Evolutionary conservation across 495 filamentous ascomycete genomes (phyloP).

Genomic region (Penicillium antarcticum): DNA sequence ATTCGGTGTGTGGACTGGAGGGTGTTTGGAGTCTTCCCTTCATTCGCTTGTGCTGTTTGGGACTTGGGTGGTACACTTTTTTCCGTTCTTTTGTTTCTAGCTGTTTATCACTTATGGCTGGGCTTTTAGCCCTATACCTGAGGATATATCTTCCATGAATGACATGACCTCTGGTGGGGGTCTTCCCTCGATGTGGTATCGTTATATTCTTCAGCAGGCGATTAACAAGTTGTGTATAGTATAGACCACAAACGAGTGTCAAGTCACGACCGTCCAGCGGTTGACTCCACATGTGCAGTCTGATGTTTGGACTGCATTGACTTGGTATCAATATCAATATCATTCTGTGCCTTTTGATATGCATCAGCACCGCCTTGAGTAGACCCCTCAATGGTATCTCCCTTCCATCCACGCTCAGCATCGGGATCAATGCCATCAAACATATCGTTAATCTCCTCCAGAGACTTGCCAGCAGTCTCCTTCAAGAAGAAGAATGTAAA

Average conservation of each 20-base stretch:
- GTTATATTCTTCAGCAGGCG: not conserved
- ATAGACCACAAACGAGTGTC: not conserved
- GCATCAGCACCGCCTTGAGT: not conserved
- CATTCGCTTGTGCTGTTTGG: not conserved
- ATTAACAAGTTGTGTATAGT: not conserved
- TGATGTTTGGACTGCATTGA: slow-evolving; percentile 5
- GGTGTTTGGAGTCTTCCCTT: slow-evolving; percentile 16
- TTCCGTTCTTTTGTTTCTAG: not conserved
- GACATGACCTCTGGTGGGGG: slow-evolving; percentile 1
- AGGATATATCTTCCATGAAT: slow-evolving; percentile 5
- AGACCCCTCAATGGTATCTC: not conserved
- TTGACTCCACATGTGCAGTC: slow-evolving; percentile 12
- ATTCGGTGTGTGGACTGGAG: slow-evolving; percentile 18
- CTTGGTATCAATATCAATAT: slow-evolving; percentile 5
- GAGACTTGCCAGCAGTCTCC: slow-evolving; percentile 66
- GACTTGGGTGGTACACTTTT: not conserved
- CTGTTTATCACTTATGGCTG: slow-evolving; percentile 1
- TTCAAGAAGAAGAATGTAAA: slow-evolving; percentile 47
- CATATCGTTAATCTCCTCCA: slow-evolving; percentile 68
- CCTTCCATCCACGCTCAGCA: slow-evolving; percentile 19
- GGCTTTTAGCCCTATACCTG: not conserved
- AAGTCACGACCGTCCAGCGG: slow-evolving; percentile 16
- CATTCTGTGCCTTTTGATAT: slow-evolving; percentile 1
- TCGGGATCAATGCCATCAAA: slow-evolving; percentile 41
- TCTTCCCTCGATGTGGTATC: not conserved